phyloP scores from a whole-genome alignment of 352 stramenopile species.

The Elongisporangium prolatum region DNA sequence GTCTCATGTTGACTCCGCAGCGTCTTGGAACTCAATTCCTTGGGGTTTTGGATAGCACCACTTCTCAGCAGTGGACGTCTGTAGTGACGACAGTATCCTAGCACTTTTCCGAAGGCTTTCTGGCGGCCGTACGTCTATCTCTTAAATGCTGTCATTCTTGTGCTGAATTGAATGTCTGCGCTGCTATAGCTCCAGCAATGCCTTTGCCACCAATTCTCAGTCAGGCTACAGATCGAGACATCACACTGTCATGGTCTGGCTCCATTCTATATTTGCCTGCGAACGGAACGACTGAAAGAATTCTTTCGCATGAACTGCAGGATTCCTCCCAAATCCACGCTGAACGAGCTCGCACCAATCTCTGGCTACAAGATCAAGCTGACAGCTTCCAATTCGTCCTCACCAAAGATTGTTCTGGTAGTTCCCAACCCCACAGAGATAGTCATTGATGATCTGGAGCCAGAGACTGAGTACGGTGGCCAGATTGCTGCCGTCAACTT shows the following conservation, averaged over 20 bases:
- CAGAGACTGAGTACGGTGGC: conserved; percentile 36
- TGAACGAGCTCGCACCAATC: conserved; percentile 50
- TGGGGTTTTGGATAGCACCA: conserved; percentile 30
- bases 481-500: conserved; percentile 52
- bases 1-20: not conserved
- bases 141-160: not conserved
- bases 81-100: conserved; percentile 32
- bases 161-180: not conserved
- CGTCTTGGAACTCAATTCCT: not conserved
- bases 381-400: conserved; percentile 2
- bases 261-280: too few species aligned
- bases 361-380: conserved; percentile 63
- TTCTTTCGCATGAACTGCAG: conserved; percentile 17
- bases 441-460: conserved; percentile 22
- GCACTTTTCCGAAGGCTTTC: conserved; percentile 33
- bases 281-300: too few species aligned
- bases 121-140: conserved; percentile 27
- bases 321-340: conserved; percentile 15
- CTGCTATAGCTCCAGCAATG: conserved; percentile 24
- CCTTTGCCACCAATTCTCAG: conserved; percentile 20
- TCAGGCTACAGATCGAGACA: conserved; percentile 9
- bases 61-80: conserved; percentile 61
- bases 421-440: conserved; percentile 21
- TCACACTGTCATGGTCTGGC: conserved; percentile 35
- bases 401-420: conserved; percentile 18